These are phyloP conservation scores for Paratinospora sagittata DNA, from an alignment of 164 flowering plant species.

Conservation along the genomic window DNA sequence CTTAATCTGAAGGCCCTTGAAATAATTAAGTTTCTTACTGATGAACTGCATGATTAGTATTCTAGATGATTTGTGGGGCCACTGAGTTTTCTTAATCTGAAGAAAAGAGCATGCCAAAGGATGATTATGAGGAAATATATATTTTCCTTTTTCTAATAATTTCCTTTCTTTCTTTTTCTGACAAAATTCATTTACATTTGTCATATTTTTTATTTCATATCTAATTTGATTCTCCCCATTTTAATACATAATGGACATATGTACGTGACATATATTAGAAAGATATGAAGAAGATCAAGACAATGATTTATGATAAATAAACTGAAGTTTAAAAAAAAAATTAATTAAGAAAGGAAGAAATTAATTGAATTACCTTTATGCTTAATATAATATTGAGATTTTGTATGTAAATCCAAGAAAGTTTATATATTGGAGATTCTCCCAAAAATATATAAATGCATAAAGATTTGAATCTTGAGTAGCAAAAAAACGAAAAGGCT, in stretches of 20 bases:
- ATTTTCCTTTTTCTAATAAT: no score
- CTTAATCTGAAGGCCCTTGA: background rate
- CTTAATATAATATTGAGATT: background rate
- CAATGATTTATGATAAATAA: no score
- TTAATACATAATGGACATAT: no score
- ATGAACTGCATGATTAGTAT: background rate
- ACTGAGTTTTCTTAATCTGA: background rate
- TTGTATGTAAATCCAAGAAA: background rate
- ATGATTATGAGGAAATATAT: no score
- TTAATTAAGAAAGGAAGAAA: background rate
- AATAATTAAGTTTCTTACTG: background rate
- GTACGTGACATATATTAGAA: no score
- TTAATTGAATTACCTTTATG: background rate
- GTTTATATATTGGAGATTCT: background rate
- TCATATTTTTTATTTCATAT: no score
- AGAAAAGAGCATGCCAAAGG: no score
- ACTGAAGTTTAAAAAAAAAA: no score
- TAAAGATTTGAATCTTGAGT: background rate
- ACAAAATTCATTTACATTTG: no score
- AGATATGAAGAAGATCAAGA: no score
- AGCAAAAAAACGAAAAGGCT: background rate
- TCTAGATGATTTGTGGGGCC: background rate
- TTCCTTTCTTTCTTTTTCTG: no score
- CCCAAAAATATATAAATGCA: background rate
- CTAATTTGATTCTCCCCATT: no score